Evolutionary conservation across 495 filamentous ascomycete genomes (phyloP).

Genomic region (Pyronema omphalodes): DNA sequence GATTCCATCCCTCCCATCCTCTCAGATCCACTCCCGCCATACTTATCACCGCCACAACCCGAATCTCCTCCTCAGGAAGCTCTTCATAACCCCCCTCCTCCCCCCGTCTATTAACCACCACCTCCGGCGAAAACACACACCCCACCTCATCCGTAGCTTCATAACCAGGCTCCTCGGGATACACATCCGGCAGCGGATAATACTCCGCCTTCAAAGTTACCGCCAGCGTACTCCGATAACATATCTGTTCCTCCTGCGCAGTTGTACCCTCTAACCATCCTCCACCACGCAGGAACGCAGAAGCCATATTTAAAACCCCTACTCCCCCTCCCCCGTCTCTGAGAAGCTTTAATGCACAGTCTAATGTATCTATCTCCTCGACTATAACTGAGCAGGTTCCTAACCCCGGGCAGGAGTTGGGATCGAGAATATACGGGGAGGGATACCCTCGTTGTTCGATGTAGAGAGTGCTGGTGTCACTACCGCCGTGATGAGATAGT

Average conservation of each 20-base stretch:
- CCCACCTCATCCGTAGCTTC: not conserved
- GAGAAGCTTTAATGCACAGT: too few species aligned
- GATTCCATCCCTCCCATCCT: conserved; percentile 45
- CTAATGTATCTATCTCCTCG: too few species aligned
- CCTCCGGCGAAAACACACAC: not conserved
- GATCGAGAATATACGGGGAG: too few species aligned
- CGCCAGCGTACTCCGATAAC: not conserved
- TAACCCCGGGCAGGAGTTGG: too few species aligned
- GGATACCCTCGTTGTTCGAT: too few species aligned
- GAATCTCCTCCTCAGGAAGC: too few species aligned
- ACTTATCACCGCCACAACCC: conserved; percentile 6
- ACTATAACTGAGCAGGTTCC: too few species aligned
- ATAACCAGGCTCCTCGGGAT: not conserved
- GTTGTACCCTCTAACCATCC: not conserved
- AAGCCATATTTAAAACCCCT: not conserved
- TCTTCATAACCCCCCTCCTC: too few species aligned
- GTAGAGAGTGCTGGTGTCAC: too few species aligned
- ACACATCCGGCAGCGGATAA: not conserved
- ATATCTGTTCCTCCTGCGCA: not conserved
- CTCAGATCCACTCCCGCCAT: conserved; percentile 57
- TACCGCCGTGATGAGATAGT: too few species aligned
- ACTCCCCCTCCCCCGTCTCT: too few species aligned
- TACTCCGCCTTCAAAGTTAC: not conserved
- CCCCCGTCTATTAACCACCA: too few species aligned
- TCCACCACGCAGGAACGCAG: not conserved